These are phyloP conservation scores for Cercospora nicotianae DNA, from an alignment of 2,329 filamentous ascomycete genomes.

Conservation along the genomic window DNA sequence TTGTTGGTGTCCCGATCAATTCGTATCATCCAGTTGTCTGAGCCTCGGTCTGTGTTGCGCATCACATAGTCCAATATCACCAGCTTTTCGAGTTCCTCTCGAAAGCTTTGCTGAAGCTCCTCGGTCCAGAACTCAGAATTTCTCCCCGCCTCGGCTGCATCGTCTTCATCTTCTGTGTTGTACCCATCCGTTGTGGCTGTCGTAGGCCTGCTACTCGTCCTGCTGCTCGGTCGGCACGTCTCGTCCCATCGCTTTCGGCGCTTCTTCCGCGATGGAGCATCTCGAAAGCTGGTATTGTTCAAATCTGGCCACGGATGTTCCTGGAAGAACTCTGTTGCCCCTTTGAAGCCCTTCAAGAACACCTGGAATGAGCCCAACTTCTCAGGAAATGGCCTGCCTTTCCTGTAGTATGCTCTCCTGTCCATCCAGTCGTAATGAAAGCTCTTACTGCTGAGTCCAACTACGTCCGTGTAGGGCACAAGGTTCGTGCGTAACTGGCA, in stretches of 20 bases:
- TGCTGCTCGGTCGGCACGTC: conserved; percentile 68
- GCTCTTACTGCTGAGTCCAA: conserved; percentile 89
- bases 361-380: conserved; percentile 97
- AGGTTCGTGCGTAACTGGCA: conserved; percentile 84
- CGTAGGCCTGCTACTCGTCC: conserved; percentile 34
- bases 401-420: conserved; percentile 80
- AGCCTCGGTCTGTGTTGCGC: conserved; percentile 93
- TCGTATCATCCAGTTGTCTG: conserved; percentile 99
- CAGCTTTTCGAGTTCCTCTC: conserved; percentile 93
- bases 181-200: conserved; percentile 55
- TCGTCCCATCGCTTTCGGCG: conserved; percentile 77
- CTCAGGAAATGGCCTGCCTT: conserved; percentile 79
- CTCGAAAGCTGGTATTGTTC: conserved; percentile 63
- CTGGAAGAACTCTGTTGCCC: conserved; percentile 90
- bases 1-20: conserved; percentile 82
- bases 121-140: conserved; percentile 80
- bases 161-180: conserved; percentile 36
- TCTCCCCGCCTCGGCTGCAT: conserved; percentile 30
- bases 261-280: conserved; percentile 65
- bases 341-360: conserved; percentile 94
- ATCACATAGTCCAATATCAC: conserved; percentile 99
- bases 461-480: conserved; percentile 94
- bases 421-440: conserved; percentile 99
- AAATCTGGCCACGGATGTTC: conserved; percentile 98
- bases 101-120: conserved; percentile 80